Evolutionary conservation across 2,329 filamentous ascomycete genomes (phyloP).

Genomic region (Aspergillus piperis): DNA sequence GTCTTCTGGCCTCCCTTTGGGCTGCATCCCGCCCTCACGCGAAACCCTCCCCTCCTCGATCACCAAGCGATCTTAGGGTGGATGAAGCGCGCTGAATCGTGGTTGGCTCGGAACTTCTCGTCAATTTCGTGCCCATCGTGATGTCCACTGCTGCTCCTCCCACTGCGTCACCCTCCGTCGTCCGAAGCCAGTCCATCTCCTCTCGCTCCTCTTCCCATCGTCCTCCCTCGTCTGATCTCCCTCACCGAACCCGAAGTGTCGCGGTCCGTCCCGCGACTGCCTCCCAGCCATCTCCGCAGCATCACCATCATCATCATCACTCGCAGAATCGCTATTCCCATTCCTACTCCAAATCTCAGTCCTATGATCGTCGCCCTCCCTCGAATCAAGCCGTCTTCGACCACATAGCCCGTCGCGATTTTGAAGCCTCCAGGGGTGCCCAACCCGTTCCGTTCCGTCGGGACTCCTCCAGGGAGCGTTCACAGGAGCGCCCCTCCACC

Average conservation of each 20-base stretch:
- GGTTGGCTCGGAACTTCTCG: constrained; percentile 10
- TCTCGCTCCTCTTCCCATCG: constrained; percentile 47
- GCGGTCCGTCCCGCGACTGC: constrained; percentile 44
- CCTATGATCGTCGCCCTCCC: constrained; percentile 49
- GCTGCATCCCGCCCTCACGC: constrained; percentile 15
- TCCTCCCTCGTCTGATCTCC: constrained; percentile 44
- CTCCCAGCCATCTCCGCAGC: constrained; percentile 37
- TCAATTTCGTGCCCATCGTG: constrained; percentile 21
- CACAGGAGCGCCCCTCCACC: constrained; percentile 41
- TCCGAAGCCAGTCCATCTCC: constrained; percentile 53
- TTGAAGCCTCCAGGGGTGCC: constrained; percentile 70
- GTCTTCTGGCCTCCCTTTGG: constrained; percentile 18
- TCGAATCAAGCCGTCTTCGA: constrained; percentile 52
- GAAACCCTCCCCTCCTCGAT: constrained; percentile 11
- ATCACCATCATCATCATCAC: constrained; percentile 22
- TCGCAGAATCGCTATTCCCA: constrained; percentile 34
- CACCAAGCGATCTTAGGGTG: constrained; percentile 13
- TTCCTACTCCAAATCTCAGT: constrained; percentile 43
- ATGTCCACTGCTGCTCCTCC: constrained; percentile 51
- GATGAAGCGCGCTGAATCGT: constrained; percentile 16
- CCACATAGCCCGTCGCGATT: constrained; percentile 66
- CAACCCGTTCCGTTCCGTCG: constrained; percentile 58
- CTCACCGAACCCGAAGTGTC: constrained; percentile 50
- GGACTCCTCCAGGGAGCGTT: constrained; percentile 66
- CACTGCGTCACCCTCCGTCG: constrained; percentile 48